Conservation (phyloP, 345 rosid genomes). For the Carallia pectinifolia region DNA sequence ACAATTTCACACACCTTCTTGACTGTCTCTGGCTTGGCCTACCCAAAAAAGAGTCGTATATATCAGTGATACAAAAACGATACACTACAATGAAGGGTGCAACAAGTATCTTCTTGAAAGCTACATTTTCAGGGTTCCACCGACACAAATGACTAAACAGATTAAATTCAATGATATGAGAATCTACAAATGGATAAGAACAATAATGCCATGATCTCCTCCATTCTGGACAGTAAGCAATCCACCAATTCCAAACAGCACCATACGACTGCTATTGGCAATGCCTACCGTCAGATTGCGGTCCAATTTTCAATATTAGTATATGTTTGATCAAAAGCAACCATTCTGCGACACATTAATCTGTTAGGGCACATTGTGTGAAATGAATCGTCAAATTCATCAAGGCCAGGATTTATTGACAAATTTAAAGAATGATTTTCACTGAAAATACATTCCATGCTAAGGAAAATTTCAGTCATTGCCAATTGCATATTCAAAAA, state of each 20-base stretch:
- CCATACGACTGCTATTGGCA: background rate
- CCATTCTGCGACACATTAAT: background rate
- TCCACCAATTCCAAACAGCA: too few species aligned
- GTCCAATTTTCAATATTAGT: too few species aligned
- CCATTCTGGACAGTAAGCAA: background rate
- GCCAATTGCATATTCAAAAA: background rate
- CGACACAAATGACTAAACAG: background rate
- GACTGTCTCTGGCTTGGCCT: conserved; percentile 49
- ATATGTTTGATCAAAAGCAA: too few species aligned
- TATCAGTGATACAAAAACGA: background rate
- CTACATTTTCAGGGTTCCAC: background rate
- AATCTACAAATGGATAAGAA: too few species aligned
- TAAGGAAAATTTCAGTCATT: background rate
- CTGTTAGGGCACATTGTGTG: background rate
- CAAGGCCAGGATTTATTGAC: background rate
- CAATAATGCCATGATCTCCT: background rate
- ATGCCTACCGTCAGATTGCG: too few species aligned
- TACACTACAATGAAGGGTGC: too few species aligned
- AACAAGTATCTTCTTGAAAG: background rate
- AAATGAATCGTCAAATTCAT: background rate
- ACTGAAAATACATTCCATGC: too few species aligned
- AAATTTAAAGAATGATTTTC: too few species aligned
- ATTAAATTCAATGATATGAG: background rate
- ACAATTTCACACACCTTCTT: conserved; percentile 41
- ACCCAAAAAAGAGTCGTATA: background rate